Percentiles rank a stretch among this genome's conserved stretches.
phyloP scores from a whole-genome alignment of 2,329 filamentous ascomycete species.

The Monilinia fructicola region DNA sequence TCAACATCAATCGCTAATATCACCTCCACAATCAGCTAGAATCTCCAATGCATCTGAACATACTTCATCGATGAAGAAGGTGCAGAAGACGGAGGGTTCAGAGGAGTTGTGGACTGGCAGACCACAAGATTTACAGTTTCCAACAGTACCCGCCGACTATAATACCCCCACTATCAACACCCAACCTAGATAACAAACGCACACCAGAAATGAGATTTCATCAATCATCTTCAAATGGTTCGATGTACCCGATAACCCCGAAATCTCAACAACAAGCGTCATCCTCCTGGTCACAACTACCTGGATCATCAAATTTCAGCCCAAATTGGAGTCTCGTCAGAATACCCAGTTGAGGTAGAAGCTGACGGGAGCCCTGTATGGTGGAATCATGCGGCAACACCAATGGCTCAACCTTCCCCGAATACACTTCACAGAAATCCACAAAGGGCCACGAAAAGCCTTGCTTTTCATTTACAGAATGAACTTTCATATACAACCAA shows the following conservation, averaged over 20 bases:
- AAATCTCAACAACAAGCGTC: conserved; percentile 31
- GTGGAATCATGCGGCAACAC: conserved; percentile 38
- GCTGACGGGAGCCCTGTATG: conserved; percentile 33
- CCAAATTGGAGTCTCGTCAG: conserved; percentile 24
- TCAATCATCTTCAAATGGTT: conserved; percentile 26
- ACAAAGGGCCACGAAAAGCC: conserved; percentile 35
- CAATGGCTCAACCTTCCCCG: conserved; percentile 37
- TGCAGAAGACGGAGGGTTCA: conserved; percentile 38
- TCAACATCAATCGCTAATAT: conserved; percentile 46
- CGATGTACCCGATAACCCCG: conserved; percentile 34
- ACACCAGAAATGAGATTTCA: conserved; percentile 32
- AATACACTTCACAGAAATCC: conserved; percentile 33
- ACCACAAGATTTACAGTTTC: conserved; percentile 39
- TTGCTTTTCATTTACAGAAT: conserved; percentile 38
- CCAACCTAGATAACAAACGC: conserved; percentile 29
- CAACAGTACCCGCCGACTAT: conserved; percentile 21
- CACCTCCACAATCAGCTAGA: conserved; percentile 48
- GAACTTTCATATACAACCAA: conserved; percentile 33
- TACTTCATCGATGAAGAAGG: conserved; percentile 22
- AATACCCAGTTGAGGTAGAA: conserved; percentile 24
- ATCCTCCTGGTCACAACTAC: conserved; percentile 33
- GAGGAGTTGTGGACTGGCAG: conserved; percentile 35
- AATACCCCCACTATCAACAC: conserved; percentile 36
- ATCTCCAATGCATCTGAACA: conserved; percentile 34
- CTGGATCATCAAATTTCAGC: conserved; percentile 27